A percentile compares a stretch with the other conserved stretches of the same genome.
These are phyloP conservation scores for Powellomyces hirtus DNA, from an alignment of 192 early-diverging fungal genomes.

Conservation along the genomic window DNA sequence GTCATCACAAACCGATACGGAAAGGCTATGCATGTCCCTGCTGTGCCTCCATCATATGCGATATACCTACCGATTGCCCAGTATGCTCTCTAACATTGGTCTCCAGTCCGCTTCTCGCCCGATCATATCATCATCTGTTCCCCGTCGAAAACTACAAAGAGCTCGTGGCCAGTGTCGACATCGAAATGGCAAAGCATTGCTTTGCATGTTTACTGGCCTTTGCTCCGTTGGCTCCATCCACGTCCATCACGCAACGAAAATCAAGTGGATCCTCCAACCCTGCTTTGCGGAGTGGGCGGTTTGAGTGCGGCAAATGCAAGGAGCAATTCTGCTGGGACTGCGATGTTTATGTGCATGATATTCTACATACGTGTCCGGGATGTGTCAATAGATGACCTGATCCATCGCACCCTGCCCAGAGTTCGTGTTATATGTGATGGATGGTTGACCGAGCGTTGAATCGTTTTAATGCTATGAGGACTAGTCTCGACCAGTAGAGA, in stretches of 20 bases:
- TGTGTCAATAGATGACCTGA: conserved; percentile 35
- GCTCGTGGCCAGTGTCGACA: conserved; percentile 39
- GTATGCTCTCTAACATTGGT: conserved; percentile 86
- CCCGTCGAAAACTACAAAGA: conserved; percentile 84
- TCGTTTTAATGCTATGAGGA: conserved; percentile 2
- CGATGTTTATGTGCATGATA: conserved; percentile 90
- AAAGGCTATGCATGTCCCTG: conserved; percentile 84
- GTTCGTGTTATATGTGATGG: conserved; percentile 18
- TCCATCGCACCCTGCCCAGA: too few species aligned
- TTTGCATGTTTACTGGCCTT: conserved; percentile 21
- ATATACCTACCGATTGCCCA: conserved; percentile 89
- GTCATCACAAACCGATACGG: conserved; percentile 66
- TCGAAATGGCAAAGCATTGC: neutral
- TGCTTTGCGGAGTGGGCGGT: conserved; percentile 45
- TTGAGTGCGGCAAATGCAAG: conserved; percentile 73
- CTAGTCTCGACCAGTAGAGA: conserved; percentile 31
- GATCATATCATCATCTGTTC: conserved; percentile 94
- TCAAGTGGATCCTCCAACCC: conserved; percentile 22
- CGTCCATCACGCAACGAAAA: neutral
- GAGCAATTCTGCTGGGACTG: conserved; percentile 87
- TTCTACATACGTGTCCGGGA: conserved; percentile 79
- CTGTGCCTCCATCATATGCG: conserved; percentile 78
- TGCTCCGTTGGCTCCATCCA: conserved; percentile 17
- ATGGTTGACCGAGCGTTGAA: neutral
- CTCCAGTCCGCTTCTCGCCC: conserved; percentile 82